Evolutionary conservation across 2,329 filamentous ascomycete genomes (phyloP).

Genomic region (Cytospora schulzeri): DNA sequence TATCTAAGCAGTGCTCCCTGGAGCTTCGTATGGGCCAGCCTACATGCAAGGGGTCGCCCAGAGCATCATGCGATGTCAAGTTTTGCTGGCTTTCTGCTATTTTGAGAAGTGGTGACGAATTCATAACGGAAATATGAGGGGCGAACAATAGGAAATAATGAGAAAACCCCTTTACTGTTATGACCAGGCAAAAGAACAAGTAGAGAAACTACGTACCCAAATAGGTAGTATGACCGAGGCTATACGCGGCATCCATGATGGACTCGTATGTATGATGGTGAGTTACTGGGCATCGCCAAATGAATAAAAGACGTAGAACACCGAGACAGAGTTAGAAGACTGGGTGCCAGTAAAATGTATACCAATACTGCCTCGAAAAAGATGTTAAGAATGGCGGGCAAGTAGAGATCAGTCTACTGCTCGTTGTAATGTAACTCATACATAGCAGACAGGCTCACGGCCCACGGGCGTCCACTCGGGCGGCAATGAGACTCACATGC

Average conservation of each 20-base stretch:
- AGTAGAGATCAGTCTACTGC: background rate
- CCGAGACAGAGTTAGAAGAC: too few species aligned
- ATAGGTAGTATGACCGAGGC: background rate
- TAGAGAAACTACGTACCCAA: too few species aligned
- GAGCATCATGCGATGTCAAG: background rate
- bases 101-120: background rate
- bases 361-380: background rate
- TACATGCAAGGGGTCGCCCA: background rate
- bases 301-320: background rate
- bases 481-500: background rate
- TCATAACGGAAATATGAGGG: background rate
- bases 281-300: background rate
- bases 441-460: too few species aligned
- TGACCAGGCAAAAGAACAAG: background rate
- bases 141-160: background rate
- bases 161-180: background rate
- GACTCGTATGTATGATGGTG: background rate
- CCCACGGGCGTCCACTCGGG: background rate
- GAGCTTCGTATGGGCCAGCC: background rate
- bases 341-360: too few species aligned
- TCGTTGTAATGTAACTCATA: background rate
- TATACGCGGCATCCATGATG: background rate
- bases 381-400: background rate
- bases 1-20: background rate
- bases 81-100: background rate